phyloP scores from a whole-genome alignment of 2,329 filamentous ascomycete genomes.

The Acephala macrosclerotiorum region DNA sequence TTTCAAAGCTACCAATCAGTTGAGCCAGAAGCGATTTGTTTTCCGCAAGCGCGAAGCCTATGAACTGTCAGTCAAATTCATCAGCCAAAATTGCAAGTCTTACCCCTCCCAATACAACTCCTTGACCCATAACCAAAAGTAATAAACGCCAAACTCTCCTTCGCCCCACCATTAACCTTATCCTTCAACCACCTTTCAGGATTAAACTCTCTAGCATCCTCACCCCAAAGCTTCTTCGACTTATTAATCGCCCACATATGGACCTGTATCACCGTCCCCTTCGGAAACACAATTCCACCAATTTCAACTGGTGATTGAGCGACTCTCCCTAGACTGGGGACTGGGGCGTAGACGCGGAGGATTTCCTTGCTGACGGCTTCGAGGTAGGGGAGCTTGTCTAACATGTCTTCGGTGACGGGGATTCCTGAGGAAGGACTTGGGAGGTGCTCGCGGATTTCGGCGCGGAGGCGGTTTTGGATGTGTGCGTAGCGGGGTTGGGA shows the following conservation, averaged over 20 bases:
- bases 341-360: constrained; percentile 73
- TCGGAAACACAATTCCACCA: constrained; percentile 68
- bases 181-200: constrained; percentile 74
- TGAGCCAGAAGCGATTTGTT: constrained; percentile 81
- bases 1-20: constrained; percentile 76
- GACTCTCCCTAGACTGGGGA: constrained; percentile 73
- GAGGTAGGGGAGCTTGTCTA: constrained; percentile 79
- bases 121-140: constrained; percentile 86
- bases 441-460: constrained; percentile 69
- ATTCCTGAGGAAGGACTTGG: constrained; percentile 53
- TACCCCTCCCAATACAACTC: constrained; percentile 78
- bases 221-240: constrained; percentile 70
- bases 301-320: constrained; percentile 69
- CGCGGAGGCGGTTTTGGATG: constrained; percentile 69
- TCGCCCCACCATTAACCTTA: constrained; percentile 69
- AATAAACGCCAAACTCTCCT: constrained; percentile 76
- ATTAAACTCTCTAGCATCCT: constrained; percentile 75
- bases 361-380: constrained; percentile 79
- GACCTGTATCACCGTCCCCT: constrained; percentile 72
- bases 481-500: constrained; percentile 61
- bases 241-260: constrained; percentile 54
- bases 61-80: background rate
- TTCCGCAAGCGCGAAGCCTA: constrained; percentile 78
- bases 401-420: constrained; percentile 58
- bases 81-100: background rate